Conservation (phyloP, 2,329 filamentous ascomycete genomes). For the Pyrenophora graminea region DNA sequence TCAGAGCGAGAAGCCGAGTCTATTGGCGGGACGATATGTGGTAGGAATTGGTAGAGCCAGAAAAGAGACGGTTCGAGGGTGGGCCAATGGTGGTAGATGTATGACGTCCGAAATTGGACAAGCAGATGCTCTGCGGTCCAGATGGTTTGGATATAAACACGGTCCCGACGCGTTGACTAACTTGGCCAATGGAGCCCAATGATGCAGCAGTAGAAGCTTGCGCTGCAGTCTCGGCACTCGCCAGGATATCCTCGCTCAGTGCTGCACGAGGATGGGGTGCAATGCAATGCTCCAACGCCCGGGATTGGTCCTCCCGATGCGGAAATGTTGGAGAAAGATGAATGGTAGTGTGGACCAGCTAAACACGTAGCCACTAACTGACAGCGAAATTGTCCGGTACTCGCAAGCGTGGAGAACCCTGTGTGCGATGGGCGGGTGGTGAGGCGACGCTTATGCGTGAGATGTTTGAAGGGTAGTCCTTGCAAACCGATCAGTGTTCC, state of each 20-base stretch:
- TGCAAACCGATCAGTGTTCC: constrained; percentile 38
- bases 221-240: constrained; percentile 42
- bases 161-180: constrained; percentile 39
- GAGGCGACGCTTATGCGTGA: constrained; percentile 36
- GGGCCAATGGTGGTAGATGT: constrained; percentile 19
- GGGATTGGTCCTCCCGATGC: constrained; percentile 42
- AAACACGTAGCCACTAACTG: constrained; percentile 39
- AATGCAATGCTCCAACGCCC: constrained; percentile 30
- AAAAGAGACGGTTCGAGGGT: constrained; percentile 14
- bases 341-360: constrained; percentile 32
- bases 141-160: constrained; percentile 46
- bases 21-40: constrained; percentile 14
- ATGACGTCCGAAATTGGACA: constrained; percentile 37
- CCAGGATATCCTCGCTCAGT: constrained; percentile 45
- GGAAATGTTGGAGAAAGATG: constrained; percentile 43
- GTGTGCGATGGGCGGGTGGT: constrained; percentile 29
- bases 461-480: constrained; percentile 43
- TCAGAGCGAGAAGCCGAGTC: constrained; percentile 16
- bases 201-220: constrained; percentile 38
- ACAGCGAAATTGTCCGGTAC: constrained; percentile 37
- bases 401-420: constrained; percentile 43
- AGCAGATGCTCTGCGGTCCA: constrained; percentile 34
- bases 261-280: constrained; percentile 41
- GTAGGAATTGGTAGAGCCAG: constrained; percentile 2
- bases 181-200: constrained; percentile 45